Base-by-base conservation (phyloP, 139 green algal species). In the Haematococcus sp. region DNA sequence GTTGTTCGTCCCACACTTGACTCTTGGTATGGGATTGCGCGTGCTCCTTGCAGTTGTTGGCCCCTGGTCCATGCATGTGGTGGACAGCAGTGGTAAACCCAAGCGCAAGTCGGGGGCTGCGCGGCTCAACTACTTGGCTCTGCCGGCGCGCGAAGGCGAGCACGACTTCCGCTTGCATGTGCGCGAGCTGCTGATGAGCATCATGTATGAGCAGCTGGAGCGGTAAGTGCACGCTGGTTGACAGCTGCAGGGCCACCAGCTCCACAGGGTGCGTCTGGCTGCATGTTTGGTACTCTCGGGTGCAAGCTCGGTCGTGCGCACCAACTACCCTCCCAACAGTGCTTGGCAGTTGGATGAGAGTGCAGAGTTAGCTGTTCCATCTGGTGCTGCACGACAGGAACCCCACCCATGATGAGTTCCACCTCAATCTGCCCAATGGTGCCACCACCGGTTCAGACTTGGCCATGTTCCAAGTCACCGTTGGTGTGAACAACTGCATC, bases 401-500 rank as follows among this genome's bases (percentile, higher is more conserved):
- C 60, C 63, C 70, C 43, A 58, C 34, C 70, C 65, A 25, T 25
- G 58, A 68, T 52, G 25, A 30, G 43, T 77, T 71, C 61, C 71
- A 52, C 0, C 70, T 83, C 27, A 80, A 79, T 35, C 81, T 95
- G 56, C 84, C 85, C 19, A 81, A 93, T 70, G 71, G 69, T 13
- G 80, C 40, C 2, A 80, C 84, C 55, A 79, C 82, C 0, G 63
- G 55, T 4, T 68, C 82, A 40, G 91, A 92, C 78, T 46, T 94
- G 56, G 87, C 80, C 0, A 25, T 93, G 0, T 79, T 93, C 16
- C 88, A 87, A 73, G 59, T 93, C 16, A 93, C 81, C 5, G 68
- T 79, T 13, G 28, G 52, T 7, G 63, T 92, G 58, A 83, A 84
- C 1, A 46, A 84, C 16, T 43, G 35, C 16, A 52, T 91, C 4